Evolutionary conservation across 192 early-diverging fungal genomes (phyloP).

Genomic region (Coemansia sp.): DNA sequence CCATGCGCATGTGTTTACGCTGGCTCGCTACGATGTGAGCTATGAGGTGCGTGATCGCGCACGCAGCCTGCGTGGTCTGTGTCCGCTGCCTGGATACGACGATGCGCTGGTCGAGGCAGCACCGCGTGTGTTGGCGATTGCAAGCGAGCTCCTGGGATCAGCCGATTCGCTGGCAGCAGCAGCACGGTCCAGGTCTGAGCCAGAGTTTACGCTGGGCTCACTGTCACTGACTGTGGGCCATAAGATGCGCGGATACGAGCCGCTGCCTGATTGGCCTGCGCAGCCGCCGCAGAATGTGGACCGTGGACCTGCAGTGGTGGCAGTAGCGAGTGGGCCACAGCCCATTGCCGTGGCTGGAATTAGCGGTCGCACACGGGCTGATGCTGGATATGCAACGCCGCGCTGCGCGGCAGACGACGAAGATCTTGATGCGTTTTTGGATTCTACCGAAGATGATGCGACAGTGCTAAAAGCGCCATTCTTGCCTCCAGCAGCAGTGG

Average conservation of each 20-base stretch:
- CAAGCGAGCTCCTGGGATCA: constrained; percentile 22
- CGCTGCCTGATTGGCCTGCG: constrained; percentile 78
- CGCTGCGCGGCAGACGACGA: constrained; percentile 31
- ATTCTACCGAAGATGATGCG: constrained; percentile 28
- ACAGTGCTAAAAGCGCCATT: background rate
- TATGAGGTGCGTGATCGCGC: constrained; percentile 91
- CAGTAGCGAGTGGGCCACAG: constrained; percentile 6
- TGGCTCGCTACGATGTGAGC: constrained; percentile 86
- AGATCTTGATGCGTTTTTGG: constrained; percentile 49
- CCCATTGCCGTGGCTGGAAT: constrained; percentile 46
- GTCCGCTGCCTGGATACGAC: constrained; percentile 30
- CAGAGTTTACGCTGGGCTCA: constrained; percentile 61
- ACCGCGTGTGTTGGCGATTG: constrained; percentile 12
- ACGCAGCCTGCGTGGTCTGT: constrained; percentile 57
- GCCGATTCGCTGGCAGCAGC: constrained; percentile 2
- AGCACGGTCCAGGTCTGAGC: background rate
- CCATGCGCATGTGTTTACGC: constrained; percentile 74
- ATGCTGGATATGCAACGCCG: constrained; percentile 40
- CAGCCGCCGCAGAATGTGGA: constrained; percentile 15
- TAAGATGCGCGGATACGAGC: constrained; percentile 65
- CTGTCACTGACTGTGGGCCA: constrained; percentile 65
- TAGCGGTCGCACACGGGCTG: constrained; percentile 33
- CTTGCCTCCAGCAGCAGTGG: constrained; percentile 8
- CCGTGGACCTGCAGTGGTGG: constrained; percentile 16
- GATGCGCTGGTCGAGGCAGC: constrained; percentile 24